These are phyloP conservation scores for Neofusicoccum kwambonambiense DNA, from an alignment of 2,329 filamentous ascomycete species.

Conservation along the genomic window DNA sequence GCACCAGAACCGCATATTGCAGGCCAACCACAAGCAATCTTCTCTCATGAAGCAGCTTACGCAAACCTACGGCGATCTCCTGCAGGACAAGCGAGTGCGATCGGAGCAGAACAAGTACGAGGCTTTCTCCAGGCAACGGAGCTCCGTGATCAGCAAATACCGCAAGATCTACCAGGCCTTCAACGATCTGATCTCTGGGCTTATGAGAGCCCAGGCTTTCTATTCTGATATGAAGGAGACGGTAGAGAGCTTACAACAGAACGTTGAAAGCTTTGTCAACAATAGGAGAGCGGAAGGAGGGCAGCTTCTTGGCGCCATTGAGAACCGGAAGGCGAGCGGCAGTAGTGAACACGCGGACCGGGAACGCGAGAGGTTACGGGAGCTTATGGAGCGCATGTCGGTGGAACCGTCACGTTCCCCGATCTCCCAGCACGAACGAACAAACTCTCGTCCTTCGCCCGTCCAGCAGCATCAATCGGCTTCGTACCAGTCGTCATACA, in stretches of 20 bases:
- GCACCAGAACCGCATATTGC: conserved; percentile 84
- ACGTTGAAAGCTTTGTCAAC: conserved; percentile 95
- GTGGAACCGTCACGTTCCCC: conserved; percentile 57
- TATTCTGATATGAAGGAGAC: conserved; percentile 96
- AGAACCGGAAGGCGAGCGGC: conserved; percentile 68
- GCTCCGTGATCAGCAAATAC: conserved; percentile 79
- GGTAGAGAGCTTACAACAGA: conserved; percentile 87
- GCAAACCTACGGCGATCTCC: conserved; percentile 75
- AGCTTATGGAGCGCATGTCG: conserved; percentile 93
- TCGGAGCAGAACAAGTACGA: conserved; percentile 97
- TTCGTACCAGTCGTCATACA: conserved; percentile 51
- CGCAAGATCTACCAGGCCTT: conserved; percentile 91
- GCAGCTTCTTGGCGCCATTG: conserved; percentile 84
- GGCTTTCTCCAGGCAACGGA: conserved; percentile 76
- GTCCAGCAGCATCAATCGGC: conserved; percentile 37
- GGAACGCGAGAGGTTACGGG: conserved; percentile 80
- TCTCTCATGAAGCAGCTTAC: conserved; percentile 94
- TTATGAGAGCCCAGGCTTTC: conserved; percentile 86
- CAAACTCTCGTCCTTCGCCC: conserved; percentile 35
- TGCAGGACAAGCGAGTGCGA: conserved; percentile 91
- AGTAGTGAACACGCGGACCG: conserved; percentile 66
- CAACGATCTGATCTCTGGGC: conserved; percentile 79
- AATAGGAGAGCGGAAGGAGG: conserved; percentile 90
- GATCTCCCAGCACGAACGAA: conserved; percentile 8
- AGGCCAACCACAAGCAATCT: conserved; percentile 93